Percentiles rank a stretch among this genome's conserved stretches.
Evolutionary conservation across 495 filamentous ascomycete genomes (phyloP).

Genomic region (Zalerion maritima): DNA sequence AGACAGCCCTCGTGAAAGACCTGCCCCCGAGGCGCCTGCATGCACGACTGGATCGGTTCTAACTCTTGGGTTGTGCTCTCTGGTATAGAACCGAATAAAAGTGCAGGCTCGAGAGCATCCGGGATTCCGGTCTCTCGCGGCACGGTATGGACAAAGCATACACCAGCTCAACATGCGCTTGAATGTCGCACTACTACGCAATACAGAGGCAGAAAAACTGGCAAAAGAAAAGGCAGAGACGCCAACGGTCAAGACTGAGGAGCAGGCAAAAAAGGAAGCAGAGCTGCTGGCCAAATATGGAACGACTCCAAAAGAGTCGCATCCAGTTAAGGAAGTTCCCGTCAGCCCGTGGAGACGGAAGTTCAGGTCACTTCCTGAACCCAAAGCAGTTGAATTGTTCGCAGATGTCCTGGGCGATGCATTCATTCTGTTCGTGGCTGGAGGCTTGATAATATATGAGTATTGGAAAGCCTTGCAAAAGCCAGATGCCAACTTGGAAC

Average conservation of each 20-base stretch:
- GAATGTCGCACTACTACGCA: conserved; percentile 70
- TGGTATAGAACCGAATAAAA: conserved; percentile 81
- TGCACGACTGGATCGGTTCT: not conserved
- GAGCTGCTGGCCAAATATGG: conserved; percentile 31
- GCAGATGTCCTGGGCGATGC: conserved; percentile 87
- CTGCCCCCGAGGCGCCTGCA: not conserved
- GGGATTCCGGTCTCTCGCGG: conserved; percentile 67
- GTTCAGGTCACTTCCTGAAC: conserved; percentile 67
- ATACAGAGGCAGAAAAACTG: conserved; percentile 45
- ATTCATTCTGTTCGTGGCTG: conserved; percentile 76
- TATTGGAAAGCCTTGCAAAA: conserved; percentile 61
- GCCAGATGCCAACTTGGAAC: conserved; percentile 46
- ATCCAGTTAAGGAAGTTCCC: conserved; percentile 17
- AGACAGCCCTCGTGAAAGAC: conserved; percentile 1
- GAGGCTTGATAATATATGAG: conserved; percentile 68
- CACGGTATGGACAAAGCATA: conserved; percentile 52
- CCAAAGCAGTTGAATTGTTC: conserved; percentile 88
- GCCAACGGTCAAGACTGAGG: conserved; percentile 70
- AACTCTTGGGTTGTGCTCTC: conserved; percentile 6
- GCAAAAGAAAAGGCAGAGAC: conserved; percentile 50
- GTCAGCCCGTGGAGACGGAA: conserved; percentile 35
- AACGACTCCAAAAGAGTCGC: conserved; percentile 19
- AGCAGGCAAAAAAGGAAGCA: conserved; percentile 49
- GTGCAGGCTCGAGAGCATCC: conserved; percentile 89
- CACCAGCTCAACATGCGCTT: conserved; percentile 92